Conservation (phyloP, 352 stramenopile genomes). For the Globisporangium heterothallicum region DNA sequence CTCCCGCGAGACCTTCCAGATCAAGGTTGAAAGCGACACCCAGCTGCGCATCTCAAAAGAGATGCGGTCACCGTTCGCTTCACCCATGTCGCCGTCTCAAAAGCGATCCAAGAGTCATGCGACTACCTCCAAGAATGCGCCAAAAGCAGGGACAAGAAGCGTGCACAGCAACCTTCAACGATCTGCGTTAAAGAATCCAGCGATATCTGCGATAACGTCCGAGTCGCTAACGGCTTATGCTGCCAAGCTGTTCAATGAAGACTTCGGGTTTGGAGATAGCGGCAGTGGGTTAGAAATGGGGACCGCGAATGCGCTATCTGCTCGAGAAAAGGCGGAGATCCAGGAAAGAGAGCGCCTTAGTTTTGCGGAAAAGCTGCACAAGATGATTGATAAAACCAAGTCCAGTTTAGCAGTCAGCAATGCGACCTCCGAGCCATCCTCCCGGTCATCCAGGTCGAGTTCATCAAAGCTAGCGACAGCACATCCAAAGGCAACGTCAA, state of each 20-base stretch:
- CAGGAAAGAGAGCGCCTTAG: slow-evolving; percentile 59
- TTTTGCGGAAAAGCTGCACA: slow-evolving; percentile 83
- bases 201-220: not conserved
- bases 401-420: slow-evolving; percentile 33
- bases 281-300: not conserved
- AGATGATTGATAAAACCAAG: slow-evolving; percentile 86
- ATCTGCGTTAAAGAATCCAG: not conserved
- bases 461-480: not conserved
- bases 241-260: slow-evolving; percentile 57
- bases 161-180: slow-evolving; percentile 1
- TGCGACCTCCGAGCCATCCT: slow-evolving; percentile 1
- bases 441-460: slow-evolving; percentile 2
- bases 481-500: not conserved
- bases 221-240: slow-evolving; percentile 72
- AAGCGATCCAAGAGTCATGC: slow-evolving; percentile 7
- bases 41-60: slow-evolving; percentile 35
- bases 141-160: not conserved
- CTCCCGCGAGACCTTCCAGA: slow-evolving; percentile 21
- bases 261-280: slow-evolving; percentile 10
- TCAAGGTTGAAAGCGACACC: slow-evolving; percentile 36
- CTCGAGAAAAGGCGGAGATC: slow-evolving; percentile 30
- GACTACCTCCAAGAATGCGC: not conserved
- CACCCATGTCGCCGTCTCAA: slow-evolving; percentile 22
- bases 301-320: slow-evolving; percentile 13
- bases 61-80: slow-evolving; percentile 20